Percentiles rank a stretch among this genome's conserved stretches.
These are phyloP conservation scores for Dispira simplex DNA, from an alignment of 192 early-diverging fungal species.

Conservation along the genomic window DNA sequence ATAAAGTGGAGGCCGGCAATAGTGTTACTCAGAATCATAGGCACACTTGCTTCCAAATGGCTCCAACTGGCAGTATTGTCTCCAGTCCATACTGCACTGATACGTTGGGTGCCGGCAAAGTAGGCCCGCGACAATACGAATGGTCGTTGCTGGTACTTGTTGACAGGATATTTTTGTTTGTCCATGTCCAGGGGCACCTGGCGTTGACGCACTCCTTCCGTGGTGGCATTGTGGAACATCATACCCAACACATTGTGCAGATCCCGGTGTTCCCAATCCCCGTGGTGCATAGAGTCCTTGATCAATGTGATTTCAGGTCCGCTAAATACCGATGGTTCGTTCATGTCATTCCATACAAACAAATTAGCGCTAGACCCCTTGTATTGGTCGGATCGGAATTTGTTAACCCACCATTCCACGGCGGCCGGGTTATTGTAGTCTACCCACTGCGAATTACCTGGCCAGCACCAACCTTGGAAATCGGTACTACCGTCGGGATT, in stretches of 20 bases:
- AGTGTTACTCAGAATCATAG: slow-evolving; percentile 83
- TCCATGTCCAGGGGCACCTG: slow-evolving; percentile 11
- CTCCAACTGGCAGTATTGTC: slow-evolving; percentile 90
- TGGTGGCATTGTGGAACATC: slow-evolving; percentile 74
- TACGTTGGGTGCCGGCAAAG: slow-evolving; percentile 90
- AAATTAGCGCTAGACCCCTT: slow-evolving; percentile 62
- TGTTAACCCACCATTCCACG: slow-evolving; percentile 58
- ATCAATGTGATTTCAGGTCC: slow-evolving; percentile 95
- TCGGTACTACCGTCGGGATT: slow-evolving; percentile 42
- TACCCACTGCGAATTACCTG: slow-evolving; percentile 79
- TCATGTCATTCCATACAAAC: slow-evolving; percentile 99
- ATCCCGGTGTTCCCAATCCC: slow-evolving; percentile 82
- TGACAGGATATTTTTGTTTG: slow-evolving; percentile 12
- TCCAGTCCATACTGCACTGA: slow-evolving; percentile 96
- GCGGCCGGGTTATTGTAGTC: slow-evolving; percentile 77
- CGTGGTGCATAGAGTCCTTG: slow-evolving; percentile 82
- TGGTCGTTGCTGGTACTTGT: slow-evolving; percentile 37
- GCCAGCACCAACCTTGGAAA: slow-evolving; percentile 99
- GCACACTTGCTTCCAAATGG: slow-evolving; percentile 60
- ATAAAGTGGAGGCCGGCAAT: slow-evolving; percentile 77
- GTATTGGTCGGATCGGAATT: slow-evolving; percentile 69
- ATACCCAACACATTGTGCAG: slow-evolving; percentile 91
- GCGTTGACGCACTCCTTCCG: slow-evolving; percentile 58
- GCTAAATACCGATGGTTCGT: slow-evolving; percentile 94
- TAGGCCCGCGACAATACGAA: slow-evolving; percentile 95